Evolutionary conservation across 176 grass and related monocot genomes (phyloP).

Genomic region (Thalia dealbata): DNA sequence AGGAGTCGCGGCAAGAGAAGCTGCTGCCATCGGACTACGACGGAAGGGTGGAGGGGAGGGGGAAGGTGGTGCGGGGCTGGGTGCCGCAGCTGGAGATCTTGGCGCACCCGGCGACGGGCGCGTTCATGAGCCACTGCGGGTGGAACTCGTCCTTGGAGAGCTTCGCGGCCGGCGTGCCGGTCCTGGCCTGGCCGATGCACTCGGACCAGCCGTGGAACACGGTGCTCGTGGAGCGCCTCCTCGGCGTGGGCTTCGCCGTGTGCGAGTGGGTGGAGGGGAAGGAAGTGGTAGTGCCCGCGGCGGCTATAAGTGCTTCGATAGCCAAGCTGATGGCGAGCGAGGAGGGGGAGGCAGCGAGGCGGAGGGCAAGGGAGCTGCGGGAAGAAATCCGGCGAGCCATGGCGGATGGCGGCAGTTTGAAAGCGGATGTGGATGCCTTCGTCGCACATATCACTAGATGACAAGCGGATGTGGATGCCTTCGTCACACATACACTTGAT

Average conservation of each 20-base stretch:
- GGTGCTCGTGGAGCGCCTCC: slow-evolving; percentile 1
- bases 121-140: slow-evolving; percentile 81
- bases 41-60: too few relatives aligned
- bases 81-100: too few relatives aligned
- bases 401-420: slow-evolving; percentile 31
- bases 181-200: slow-evolving; percentile 68
- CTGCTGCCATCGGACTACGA: too few relatives aligned
- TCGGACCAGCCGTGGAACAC: slow-evolving; percentile 49
- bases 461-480: too few relatives aligned
- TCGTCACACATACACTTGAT: too few relatives aligned
- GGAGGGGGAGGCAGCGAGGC: slow-evolving; percentile 28
- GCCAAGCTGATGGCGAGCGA: slow-evolving; percentile 28
- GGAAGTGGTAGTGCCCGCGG: slow-evolving; percentile 12
- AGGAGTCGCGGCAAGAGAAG: too few relatives aligned
- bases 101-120: too few relatives aligned
- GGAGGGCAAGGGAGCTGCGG: slow-evolving; percentile 17
- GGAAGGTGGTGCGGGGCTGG: too few relatives aligned
- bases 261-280: slow-evolving; percentile 26
- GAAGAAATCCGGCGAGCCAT: slow-evolving; percentile 21
- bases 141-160: slow-evolving; percentile 77
- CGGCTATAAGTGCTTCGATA: slow-evolving; percentile 17
- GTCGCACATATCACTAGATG: slow-evolving; percentile 43
- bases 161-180: slow-evolving; percentile 48
- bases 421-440: slow-evolving; percentile 34
- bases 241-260: background rate